Evolutionary conservation across 306 rosid species (phyloP).

Genomic region (peach (Prunus persica)): DNA sequence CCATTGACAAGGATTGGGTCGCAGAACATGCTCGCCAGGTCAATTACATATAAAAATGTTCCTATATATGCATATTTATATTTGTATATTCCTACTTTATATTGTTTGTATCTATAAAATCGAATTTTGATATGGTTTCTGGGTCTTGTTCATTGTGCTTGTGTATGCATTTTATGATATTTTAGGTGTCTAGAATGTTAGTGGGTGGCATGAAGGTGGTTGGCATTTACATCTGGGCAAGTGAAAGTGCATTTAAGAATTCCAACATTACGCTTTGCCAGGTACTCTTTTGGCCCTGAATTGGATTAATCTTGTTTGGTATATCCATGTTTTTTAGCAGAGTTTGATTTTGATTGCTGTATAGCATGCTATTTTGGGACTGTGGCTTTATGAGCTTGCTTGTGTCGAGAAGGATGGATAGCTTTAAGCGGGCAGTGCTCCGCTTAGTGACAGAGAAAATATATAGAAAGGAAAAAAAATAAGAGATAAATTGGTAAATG

Average conservation of each 20-base stretch:
- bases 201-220: constrained; percentile 79
- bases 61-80: neutral
- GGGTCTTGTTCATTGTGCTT: constrained; percentile 3
- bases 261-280: constrained; percentile 70
- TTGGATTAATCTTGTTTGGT: neutral
- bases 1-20: constrained; percentile 78
- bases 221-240: constrained; percentile 73
- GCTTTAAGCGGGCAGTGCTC: neutral
- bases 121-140: neutral
- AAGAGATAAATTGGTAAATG: neutral
- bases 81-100: neutral
- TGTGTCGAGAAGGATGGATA: neutral
- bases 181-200: constrained; percentile 73
- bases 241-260: constrained; percentile 67
- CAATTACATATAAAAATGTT: neutral
- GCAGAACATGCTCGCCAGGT: constrained; percentile 96
- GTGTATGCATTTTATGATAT: neutral
- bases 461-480: neutral
- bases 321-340: neutral
- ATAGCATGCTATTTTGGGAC: too few relatives aligned
- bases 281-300: constrained; percentile 31
- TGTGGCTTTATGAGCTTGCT: neutral
- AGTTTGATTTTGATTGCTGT: neutral
- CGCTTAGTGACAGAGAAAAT: neutral
- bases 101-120: neutral